phyloP scores from a whole-genome alignment of 768 basidiomycete genomes.

The Kwoniella mangroviensis region DNA sequence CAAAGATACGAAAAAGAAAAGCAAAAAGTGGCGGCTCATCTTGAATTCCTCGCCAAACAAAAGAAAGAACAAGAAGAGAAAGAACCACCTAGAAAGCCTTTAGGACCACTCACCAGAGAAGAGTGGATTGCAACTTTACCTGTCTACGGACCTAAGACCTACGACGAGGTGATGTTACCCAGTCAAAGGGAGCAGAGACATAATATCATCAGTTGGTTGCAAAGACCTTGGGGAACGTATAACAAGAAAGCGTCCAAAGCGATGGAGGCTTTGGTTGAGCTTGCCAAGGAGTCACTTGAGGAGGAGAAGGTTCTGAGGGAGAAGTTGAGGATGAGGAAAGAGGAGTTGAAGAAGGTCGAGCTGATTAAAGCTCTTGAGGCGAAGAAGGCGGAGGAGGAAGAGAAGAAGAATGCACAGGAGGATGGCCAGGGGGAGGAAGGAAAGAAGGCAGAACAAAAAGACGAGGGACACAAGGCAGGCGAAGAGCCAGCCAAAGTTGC shows the following conservation, averaged over 20 bases:
- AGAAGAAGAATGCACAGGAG: slow-evolving; percentile 13
- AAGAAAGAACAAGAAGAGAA: slow-evolving; percentile 8
- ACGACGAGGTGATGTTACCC: slow-evolving; percentile 32
- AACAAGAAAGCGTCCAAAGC: slow-evolving; percentile 45
- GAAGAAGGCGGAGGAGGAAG: slow-evolving; percentile 13
- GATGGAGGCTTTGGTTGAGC: slow-evolving; percentile 33
- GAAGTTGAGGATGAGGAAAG: slow-evolving; percentile 10
- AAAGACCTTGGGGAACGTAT: slow-evolving; percentile 43
- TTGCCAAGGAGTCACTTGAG: slow-evolving; percentile 38
- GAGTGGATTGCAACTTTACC: slow-evolving; percentile 38
- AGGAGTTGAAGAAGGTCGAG: slow-evolving; percentile 13
- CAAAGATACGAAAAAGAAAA: slow-evolving; percentile 42
- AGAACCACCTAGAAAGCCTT: slow-evolving; percentile 9
- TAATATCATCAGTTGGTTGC: slow-evolving; percentile 40
- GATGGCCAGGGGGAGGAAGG: not conserved
- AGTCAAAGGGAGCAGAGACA: slow-evolving; percentile 44
- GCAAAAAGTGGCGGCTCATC: slow-evolving; percentile 29
- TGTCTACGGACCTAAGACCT: slow-evolving; percentile 38
- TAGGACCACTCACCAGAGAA: slow-evolving; percentile 42
- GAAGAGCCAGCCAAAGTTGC: not conserved
- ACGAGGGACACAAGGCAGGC: not conserved
- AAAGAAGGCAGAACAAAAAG: slow-evolving; percentile 10
- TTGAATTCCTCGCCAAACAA: slow-evolving; percentile 13
- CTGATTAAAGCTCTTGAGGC: slow-evolving; percentile 1
- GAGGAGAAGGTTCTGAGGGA: slow-evolving; percentile 23